These are phyloP conservation scores for Plasmodium reichenowi DNA, from an alignment of 169 alveolate genomes.

Conservation along the genomic window DNA sequence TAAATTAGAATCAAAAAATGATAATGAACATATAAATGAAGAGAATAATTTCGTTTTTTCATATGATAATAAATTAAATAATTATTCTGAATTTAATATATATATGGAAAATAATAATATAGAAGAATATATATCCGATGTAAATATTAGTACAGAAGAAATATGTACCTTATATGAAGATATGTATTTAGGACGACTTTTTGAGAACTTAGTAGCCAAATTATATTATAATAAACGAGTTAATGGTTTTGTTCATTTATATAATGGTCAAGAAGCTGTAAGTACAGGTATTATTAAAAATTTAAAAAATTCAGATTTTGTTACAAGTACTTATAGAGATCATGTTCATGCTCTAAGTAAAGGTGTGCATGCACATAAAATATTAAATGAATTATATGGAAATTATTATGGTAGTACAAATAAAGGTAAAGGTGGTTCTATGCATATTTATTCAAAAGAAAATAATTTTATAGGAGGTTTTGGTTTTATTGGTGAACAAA, in stretches of 20 bases:
- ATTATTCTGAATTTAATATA: slow-evolving; percentile 18
- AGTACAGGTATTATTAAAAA: slow-evolving; percentile 90
- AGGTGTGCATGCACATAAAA: slow-evolving; percentile 88
- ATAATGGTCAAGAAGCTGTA: slow-evolving; percentile 92
- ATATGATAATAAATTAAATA: background rate
- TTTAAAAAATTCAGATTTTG: slow-evolving; percentile 86
- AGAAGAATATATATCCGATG: slow-evolving; percentile 44
- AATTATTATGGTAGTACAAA: slow-evolving; percentile 89
- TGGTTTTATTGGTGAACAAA: slow-evolving; percentile 92
- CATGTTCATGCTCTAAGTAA: slow-evolving; percentile 91
- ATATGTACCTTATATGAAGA: slow-evolving; percentile 87
- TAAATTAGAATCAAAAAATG: too few relatives aligned
- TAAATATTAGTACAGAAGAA: slow-evolving; percentile 78
- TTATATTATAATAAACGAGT: slow-evolving; percentile 88
- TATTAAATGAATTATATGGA: slow-evolving; percentile 91
- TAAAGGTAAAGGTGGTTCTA: slow-evolving; percentile 93
- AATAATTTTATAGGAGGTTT: slow-evolving; percentile 91
- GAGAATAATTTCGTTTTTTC: background rate
- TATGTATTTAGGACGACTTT: slow-evolving; percentile 87
- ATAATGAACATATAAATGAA: too few relatives aligned
- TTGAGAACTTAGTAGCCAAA: slow-evolving; percentile 90
- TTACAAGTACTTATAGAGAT: slow-evolving; percentile 91
- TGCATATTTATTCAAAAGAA: slow-evolving; percentile 90
- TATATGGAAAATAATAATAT: slow-evolving; percentile 40
- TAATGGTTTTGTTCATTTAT: slow-evolving; percentile 91